phyloP scores from a whole-genome alignment of 176 grass and related monocot genomes.

The Elaeis guineensis region DNA sequence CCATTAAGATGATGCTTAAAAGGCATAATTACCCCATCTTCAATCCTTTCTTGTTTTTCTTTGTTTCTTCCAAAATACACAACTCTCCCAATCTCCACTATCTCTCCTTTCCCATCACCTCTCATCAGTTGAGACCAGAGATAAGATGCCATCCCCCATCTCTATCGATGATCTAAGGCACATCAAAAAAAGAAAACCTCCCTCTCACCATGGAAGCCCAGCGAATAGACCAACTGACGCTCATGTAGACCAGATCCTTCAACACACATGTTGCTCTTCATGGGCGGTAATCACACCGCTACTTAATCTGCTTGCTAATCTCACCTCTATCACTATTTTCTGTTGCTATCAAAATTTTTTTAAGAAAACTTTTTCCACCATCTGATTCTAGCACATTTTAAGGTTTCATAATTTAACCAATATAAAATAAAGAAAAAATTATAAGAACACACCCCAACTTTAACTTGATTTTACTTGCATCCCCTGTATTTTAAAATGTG shows the following conservation, averaged over 20 bases:
- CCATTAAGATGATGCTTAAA: too few relatives aligned
- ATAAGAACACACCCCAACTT: too few relatives aligned
- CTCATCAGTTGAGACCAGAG: slow-evolving; percentile 43
- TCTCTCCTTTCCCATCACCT: slow-evolving; percentile 18
- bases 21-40: too few relatives aligned
- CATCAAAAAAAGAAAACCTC: neutral
- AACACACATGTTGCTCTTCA: slow-evolving; percentile 68
- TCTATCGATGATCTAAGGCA: slow-evolving; percentile 4
- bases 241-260: slow-evolving; percentile 41
- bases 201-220: slow-evolving; percentile 42
- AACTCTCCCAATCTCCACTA: neutral
- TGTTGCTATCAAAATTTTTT: neutral
- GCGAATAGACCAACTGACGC: slow-evolving; percentile 43
- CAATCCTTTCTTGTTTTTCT: too few relatives aligned
- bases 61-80: too few relatives aligned
- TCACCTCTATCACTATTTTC: slow-evolving; percentile 5
- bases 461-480: too few relatives aligned
- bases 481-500: too few relatives aligned
- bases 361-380: too few relatives aligned
- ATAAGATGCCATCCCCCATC: neutral
- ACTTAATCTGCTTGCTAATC: slow-evolving; percentile 73
- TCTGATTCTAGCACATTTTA: too few relatives aligned
- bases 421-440: too few relatives aligned
- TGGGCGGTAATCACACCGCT: slow-evolving; percentile 93
- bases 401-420: too few relatives aligned